Conservation (phyloP, 1,284 basidiomycete genomes). For the Fomes fomentarius region DNA sequence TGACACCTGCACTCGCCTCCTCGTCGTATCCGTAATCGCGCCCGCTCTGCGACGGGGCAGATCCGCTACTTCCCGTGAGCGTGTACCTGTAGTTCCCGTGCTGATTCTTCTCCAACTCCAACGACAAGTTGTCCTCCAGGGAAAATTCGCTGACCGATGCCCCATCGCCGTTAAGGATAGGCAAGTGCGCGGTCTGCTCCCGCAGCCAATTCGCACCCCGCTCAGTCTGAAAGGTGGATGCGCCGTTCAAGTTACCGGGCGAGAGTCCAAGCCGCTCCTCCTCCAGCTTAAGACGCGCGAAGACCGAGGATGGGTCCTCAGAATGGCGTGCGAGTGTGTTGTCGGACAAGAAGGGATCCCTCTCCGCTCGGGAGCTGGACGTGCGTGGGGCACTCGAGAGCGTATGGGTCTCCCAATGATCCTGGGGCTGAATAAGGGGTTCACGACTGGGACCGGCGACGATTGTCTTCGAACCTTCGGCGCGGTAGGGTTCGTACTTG, state of each 20-base stretch:
- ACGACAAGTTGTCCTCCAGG: conserved; percentile 35
- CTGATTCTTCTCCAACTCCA: conserved; percentile 66
- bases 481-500: conserved; percentile 29
- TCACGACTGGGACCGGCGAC: conserved; percentile 30
- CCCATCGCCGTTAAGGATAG: conserved; percentile 38
- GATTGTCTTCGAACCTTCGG: conserved; percentile 31
- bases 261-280: conserved; percentile 48
- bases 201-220: conserved; percentile 81
- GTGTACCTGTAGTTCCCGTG: conserved; percentile 77
- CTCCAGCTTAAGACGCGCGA: conserved; percentile 58
- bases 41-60: conserved; percentile 46
- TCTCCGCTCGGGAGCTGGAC: conserved; percentile 11
- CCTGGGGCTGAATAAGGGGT: conserved; percentile 23
- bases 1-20: conserved; percentile 37
- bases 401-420: conserved; percentile 26
- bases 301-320: conserved; percentile 52
- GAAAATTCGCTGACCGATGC: conserved; percentile 23
- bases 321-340: conserved; percentile 35
- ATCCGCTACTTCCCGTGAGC: conserved; percentile 58
- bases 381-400: conserved; percentile 24
- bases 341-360: conserved; percentile 36
- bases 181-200: conserved; percentile 73
- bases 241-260: conserved; percentile 47
- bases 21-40: conserved; percentile 59
- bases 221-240: conserved; percentile 52